phyloP scores from a whole-genome alignment of 768 basidiomycete species.

The Royoungia palumana region DNA sequence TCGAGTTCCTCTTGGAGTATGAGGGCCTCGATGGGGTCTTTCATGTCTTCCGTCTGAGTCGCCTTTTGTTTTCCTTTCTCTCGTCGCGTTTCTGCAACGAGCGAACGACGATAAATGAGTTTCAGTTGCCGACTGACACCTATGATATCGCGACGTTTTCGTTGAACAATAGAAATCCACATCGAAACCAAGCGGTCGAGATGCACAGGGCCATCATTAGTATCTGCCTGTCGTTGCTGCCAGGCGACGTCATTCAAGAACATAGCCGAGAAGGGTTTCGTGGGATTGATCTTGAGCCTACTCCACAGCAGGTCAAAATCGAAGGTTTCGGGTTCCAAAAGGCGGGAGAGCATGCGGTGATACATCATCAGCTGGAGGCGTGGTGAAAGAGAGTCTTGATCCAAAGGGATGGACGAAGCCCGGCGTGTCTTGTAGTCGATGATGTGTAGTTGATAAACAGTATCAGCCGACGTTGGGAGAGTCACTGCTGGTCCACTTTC shows the following conservation, averaged over 20 bases:
- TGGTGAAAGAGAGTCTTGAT: slow-evolving; percentile 55
- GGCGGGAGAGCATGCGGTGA: slow-evolving; percentile 54
- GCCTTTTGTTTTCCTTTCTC: slow-evolving; percentile 3
- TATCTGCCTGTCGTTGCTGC: slow-evolving; percentile 17
- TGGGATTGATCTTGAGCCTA: slow-evolving; percentile 42
- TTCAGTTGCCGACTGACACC: slow-evolving; percentile 37
- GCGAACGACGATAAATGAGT: slow-evolving; percentile 38
- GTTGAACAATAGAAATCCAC: slow-evolving; percentile 31
- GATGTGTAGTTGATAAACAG: slow-evolving; percentile 38
- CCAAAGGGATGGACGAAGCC: slow-evolving; percentile 45
- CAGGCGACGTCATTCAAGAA: slow-evolving; percentile 40
- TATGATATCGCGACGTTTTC: slow-evolving; percentile 19
- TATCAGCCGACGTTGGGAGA: too few species aligned
- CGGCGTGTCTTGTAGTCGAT: slow-evolving; percentile 72
- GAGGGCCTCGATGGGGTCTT: slow-evolving; percentile 15
- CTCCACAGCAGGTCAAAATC: slow-evolving; percentile 56
- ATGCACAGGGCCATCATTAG: slow-evolving; percentile 20
- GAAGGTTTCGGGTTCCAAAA: slow-evolving; percentile 44
- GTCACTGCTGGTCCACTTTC: too few species aligned
- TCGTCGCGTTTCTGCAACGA: not conserved
- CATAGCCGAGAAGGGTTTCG: slow-evolving; percentile 42
- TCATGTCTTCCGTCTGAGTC: slow-evolving; percentile 1
- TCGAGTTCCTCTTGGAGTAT: slow-evolving; percentile 39
- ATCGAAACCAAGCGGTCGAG: slow-evolving; percentile 31
- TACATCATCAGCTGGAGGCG: slow-evolving; percentile 79